Evolutionary conservation across 768 basidiomycete genomes (phyloP), one percentile per base, ranked within the genome.

Genomic region (Hemileccinum impolitum): DNA sequence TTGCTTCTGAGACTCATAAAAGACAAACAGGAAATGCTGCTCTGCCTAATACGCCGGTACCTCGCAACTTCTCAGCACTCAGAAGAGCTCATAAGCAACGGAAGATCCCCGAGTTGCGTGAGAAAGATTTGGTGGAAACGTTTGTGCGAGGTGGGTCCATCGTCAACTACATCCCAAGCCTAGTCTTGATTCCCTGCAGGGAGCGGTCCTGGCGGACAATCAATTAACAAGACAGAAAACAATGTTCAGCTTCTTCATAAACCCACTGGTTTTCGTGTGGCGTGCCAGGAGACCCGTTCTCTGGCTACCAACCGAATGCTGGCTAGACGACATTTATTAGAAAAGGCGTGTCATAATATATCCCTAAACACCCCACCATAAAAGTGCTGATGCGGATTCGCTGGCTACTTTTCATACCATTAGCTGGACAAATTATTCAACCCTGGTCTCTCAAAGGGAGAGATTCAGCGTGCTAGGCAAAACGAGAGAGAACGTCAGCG

Each of bases 131-230:
- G n/a, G 87, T 87, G 52, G 94, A 95, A 70, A 72, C 75, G 18
- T 95, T 95, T 66, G 87, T 94, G 43, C 77, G 90, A 66, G 93
- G 93, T 88, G 45, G 61, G 65, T 71, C 56, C n/a, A 8, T 40
- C 18, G 11, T 40, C 25, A 41, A 11, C 19, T 18, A 32, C 31
- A 7, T 40, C 32, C 34, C 13, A 28, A 45, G 38, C 43, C 18
- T 21, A 46, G 49, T 45, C 17, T n/a, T 56, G 25, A 63, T 48
- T 42, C 28, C 10, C 2, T 41, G 23, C 61, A 93, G 91, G 91
- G 39, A 85, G 89, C 62, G 94, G 92, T 15, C 92, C 93, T 53
- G 94, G 94, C 25, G 94, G 94, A n/a, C 94, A 97, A 75, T 93
- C 91, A 23, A 85, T 95, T 64, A 95, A 97, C 75, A 97, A 96